These are phyloP conservation scores for Aspergillus sp. DNA, from an alignment of 2,329 filamentous ascomycete species.

Conservation along the genomic window DNA sequence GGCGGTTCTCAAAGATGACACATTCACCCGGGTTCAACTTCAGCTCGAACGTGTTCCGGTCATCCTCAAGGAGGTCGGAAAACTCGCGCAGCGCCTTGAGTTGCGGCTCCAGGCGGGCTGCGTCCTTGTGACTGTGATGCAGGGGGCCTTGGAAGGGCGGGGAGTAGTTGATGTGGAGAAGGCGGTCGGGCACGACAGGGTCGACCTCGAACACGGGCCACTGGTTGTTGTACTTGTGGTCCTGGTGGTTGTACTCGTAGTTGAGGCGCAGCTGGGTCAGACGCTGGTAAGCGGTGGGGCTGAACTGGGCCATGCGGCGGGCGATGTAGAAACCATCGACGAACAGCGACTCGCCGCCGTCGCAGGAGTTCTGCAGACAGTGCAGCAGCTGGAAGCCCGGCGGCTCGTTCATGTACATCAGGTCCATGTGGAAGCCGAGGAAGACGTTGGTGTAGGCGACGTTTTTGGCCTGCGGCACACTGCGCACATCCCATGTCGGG, in stretches of 20 bases:
- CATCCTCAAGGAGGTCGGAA: conserved; percentile 56
- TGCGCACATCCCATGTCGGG: conserved; percentile 82
- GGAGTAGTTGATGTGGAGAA: conserved; percentile 63
- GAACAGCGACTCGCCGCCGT: conserved; percentile 84
- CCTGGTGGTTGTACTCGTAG: conserved; percentile 69
- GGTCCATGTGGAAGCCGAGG: conserved; percentile 88
- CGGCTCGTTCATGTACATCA: conserved; percentile 78
- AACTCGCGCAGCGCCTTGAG: conserved; percentile 57
- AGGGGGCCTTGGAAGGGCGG: conserved; percentile 71
- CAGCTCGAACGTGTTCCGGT: conserved; percentile 63
- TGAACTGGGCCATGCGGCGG: conserved; percentile 11
- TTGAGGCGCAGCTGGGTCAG: conserved; percentile 50
- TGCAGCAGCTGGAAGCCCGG: conserved; percentile 86
- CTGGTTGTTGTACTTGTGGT: conserved; percentile 60
- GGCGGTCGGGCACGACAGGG: conserved; percentile 9
- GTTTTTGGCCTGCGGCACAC: conserved; percentile 80
- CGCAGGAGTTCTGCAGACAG: conserved; percentile 76
- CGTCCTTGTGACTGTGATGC: conserved; percentile 31
- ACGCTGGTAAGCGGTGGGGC: conserved; percentile 18
- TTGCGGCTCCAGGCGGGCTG: conserved; percentile 23
- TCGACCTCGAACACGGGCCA: conserved; percentile 55
- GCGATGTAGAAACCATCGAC: conserved; percentile 70
- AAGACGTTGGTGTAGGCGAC: conserved; percentile 83
- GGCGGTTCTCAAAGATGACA: conserved; percentile 86
- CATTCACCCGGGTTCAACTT: conserved; percentile 80